Evolutionary conservation across 108 stramenopile genomes (phyloP).

Genomic region (Aurantiochytrium sp.): DNA sequence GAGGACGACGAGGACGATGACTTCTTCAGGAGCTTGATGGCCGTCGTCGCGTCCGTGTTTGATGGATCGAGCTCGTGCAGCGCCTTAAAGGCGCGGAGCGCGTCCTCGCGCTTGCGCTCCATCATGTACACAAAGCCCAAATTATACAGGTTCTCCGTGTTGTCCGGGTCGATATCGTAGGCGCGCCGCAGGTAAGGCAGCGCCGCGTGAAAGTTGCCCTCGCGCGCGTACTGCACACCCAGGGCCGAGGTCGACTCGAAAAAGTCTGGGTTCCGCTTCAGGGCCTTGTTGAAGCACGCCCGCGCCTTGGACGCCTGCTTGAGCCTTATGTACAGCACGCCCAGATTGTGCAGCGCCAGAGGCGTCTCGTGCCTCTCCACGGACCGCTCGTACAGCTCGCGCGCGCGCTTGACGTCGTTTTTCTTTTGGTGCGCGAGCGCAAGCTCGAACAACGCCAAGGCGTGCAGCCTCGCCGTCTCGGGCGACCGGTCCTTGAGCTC

Average conservation of each 20-base stretch:
- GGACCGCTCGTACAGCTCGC: constrained; percentile 11
- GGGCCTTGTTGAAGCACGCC: neutral
- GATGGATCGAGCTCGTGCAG: neutral
- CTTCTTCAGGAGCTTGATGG: neutral
- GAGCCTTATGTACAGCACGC: neutral
- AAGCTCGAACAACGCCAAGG: neutral
- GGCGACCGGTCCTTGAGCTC: neutral
- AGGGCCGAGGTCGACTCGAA: neutral
- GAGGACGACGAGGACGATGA: neutral
- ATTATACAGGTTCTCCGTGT: neutral
- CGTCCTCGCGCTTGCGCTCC: neutral
- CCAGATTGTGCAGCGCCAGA: neutral
- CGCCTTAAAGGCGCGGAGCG: neutral
- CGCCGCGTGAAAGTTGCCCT: neutral
- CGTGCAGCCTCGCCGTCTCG: neutral
- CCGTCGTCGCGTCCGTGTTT: neutral
- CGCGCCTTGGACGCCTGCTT: neutral
- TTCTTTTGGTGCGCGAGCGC: neutral
- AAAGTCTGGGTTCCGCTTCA: neutral
- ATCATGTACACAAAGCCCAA: constrained; percentile 12
- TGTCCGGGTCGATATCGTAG: neutral
- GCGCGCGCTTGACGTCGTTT: neutral
- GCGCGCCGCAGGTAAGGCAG: neutral
- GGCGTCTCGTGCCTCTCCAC: constrained; percentile 5
- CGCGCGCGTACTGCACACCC: neutral